phyloP scores from a whole-genome alignment of 2,329 filamentous ascomycete species.

The Raffaelea albimanens region DNA sequence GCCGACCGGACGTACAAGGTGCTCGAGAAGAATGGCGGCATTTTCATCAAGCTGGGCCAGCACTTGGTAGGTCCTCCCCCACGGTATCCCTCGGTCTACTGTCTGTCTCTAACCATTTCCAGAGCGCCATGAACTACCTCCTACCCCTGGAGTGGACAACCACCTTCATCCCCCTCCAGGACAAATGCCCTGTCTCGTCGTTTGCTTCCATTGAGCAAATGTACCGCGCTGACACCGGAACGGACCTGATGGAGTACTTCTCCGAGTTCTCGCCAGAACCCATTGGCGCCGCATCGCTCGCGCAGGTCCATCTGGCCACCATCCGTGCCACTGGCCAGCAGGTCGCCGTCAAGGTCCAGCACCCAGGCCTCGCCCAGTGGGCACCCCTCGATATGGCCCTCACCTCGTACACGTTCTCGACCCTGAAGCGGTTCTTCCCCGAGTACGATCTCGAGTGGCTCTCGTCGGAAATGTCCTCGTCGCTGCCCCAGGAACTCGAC shows the following conservation, averaged over 20 bases:
- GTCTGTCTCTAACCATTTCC: no score
- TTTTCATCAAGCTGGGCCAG: conserved; percentile 96
- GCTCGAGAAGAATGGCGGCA: conserved; percentile 91
- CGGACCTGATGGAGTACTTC: conserved; percentile 72
- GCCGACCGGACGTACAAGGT: conserved; percentile 78
- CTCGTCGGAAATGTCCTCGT: conserved; percentile 83
- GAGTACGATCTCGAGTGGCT: conserved; percentile 98
- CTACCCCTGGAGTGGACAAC: conserved; percentile 86
- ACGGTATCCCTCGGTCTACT: no score
- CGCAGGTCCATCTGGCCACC: conserved; percentile 85
- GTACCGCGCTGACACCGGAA: conserved; percentile 76
- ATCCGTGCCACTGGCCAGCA: conserved; percentile 72
- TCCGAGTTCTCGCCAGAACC: conserved; percentile 71
- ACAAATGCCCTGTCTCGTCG: conserved; percentile 88
- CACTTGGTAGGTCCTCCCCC: conserved; percentile 73
- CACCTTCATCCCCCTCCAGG: conserved; percentile 92
- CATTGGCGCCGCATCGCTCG: conserved; percentile 86
- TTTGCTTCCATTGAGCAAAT: conserved; percentile 78
- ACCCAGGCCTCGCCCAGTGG: conserved; percentile 84
- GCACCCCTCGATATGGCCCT: conserved; percentile 77
- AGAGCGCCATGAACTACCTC: conserved; percentile 92
- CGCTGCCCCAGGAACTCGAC: conserved; percentile 83
- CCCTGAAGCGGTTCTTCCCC: conserved; percentile 85
- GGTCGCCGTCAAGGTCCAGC: conserved; percentile 95
- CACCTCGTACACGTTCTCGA: conserved; percentile 82